A percentile compares a stretch with the other conserved stretches of the same genome.
phyloP scores from a whole-genome alignment of 495 filamentous ascomycete genomes.

The Penicillium samsonianum region DNA sequence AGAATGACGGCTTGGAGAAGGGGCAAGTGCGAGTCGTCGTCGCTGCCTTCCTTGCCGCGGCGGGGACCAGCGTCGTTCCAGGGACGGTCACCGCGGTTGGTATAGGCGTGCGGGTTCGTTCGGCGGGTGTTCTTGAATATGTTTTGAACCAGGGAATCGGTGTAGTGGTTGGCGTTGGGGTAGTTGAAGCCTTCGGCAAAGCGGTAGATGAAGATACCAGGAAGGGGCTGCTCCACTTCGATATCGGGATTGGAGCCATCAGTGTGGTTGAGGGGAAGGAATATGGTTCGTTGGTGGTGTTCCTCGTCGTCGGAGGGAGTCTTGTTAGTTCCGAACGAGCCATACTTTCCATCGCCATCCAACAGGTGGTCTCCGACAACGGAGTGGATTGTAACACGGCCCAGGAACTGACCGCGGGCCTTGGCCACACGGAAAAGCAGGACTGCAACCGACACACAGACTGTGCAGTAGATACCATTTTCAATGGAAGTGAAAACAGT shows the following conservation, averaged over 20 bases:
- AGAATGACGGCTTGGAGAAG: slow-evolving; percentile 90
- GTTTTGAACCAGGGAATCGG: slow-evolving; percentile 72
- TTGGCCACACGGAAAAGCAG: slow-evolving; percentile 84
- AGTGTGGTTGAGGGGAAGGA: slow-evolving; percentile 82
- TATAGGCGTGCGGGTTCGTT: slow-evolving; percentile 66
- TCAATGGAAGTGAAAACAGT: slow-evolving; percentile 89
- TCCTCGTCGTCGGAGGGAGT: slow-evolving; percentile 31
- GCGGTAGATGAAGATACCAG: slow-evolving; percentile 96
- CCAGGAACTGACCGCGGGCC: slow-evolving; percentile 83
- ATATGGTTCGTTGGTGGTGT: slow-evolving; percentile 64
- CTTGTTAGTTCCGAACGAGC: slow-evolving; percentile 48
- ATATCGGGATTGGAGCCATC: slow-evolving; percentile 92
- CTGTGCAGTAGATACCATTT: slow-evolving; percentile 87
- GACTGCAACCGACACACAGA: slow-evolving; percentile 72
- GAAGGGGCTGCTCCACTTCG: slow-evolving; percentile 76
- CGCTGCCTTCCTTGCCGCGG: slow-evolving; percentile 48
- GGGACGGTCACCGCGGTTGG: slow-evolving; percentile 76
- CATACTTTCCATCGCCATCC: slow-evolving; percentile 59
- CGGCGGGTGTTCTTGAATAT: slow-evolving; percentile 78
- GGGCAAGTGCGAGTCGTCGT: slow-evolving; percentile 59
- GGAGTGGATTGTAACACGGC: slow-evolving; percentile 85
- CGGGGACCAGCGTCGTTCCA: slow-evolving; percentile 94
- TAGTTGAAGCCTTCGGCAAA: slow-evolving; percentile 98
- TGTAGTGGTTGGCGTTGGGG: slow-evolving; percentile 88
- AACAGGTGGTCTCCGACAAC: slow-evolving; percentile 80